phyloP scores from a whole-genome alignment of 257 asterid species.

The Thymus quinquecostatus region DNA sequence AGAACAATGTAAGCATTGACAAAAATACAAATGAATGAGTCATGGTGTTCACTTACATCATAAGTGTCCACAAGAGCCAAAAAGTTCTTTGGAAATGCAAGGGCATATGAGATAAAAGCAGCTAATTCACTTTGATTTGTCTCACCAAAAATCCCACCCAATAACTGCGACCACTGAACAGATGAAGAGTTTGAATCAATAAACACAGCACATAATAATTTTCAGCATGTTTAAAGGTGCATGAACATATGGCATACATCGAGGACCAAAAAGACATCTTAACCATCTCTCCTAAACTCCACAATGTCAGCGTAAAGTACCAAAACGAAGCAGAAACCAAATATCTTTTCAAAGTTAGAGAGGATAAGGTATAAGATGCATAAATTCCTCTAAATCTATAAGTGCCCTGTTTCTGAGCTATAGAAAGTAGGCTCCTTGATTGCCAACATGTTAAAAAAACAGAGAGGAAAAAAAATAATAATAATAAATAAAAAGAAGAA shows the following conservation, averaged over 20 bases:
- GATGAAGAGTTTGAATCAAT: constrained; percentile 30
- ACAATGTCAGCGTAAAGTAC: constrained; percentile 15
- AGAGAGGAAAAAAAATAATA: no score
- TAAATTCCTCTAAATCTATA: background rate
- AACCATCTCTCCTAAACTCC: constrained; percentile 18
- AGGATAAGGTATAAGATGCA: constrained; percentile 1
- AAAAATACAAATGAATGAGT: constrained; percentile 3
- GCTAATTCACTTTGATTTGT: constrained; percentile 95
- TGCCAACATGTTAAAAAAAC: background rate
- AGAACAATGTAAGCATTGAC: constrained; percentile 8
- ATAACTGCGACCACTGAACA: constrained; percentile 51
- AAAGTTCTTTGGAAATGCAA: constrained; percentile 84
- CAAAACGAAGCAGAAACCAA: background rate
- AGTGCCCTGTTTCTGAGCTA: constrained; percentile 1
- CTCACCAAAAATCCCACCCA: constrained; percentile 64
- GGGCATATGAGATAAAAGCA: constrained; percentile 90
- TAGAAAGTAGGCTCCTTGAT: constrained; percentile 14
- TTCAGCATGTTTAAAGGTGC: background rate
- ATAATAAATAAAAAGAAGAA: no score
- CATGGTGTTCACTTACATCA: constrained; percentile 66
- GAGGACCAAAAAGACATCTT: constrained; percentile 16
- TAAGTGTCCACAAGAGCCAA: constrained; percentile 98
- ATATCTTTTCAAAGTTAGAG: constrained; percentile 2
- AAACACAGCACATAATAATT: constrained; percentile 10
- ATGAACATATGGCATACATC: background rate